A percentile compares a stretch with the other conserved stretches of the same genome.
phyloP scores from a whole-genome alignment of 2,329 filamentous ascomycete genomes.

The Penicillium paneum region DNA sequence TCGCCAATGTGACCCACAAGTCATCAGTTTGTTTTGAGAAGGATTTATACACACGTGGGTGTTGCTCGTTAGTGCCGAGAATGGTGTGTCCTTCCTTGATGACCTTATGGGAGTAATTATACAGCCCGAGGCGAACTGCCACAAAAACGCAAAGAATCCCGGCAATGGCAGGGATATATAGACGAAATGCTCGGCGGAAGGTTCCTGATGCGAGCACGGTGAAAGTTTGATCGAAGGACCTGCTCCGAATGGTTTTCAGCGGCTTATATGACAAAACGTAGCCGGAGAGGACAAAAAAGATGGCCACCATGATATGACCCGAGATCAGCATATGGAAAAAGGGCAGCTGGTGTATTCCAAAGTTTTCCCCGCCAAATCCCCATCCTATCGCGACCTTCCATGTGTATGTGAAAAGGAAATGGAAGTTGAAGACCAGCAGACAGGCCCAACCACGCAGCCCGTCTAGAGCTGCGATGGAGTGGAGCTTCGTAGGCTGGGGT shows the following conservation, averaged over 20 bases:
- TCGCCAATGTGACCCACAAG: constrained; percentile 33
- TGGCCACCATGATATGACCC: constrained; percentile 48
- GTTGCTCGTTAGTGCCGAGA: constrained; percentile 42
- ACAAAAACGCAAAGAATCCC: constrained; percentile 42
- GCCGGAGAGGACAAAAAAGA: constrained; percentile 50
- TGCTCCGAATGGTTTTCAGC: constrained; percentile 38
- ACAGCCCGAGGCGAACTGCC: constrained; percentile 43
- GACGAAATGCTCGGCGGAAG: constrained; percentile 43
- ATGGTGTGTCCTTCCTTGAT: constrained; percentile 39
- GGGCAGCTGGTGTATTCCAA: constrained; percentile 41
- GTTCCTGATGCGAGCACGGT: constrained; percentile 42
- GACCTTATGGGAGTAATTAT: constrained; percentile 38
- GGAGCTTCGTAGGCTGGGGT: constrained; percentile 28
- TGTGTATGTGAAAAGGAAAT: constrained; percentile 46
- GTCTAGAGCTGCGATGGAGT: constrained; percentile 42
- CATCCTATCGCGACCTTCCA: constrained; percentile 41
- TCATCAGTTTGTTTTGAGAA: constrained; percentile 38
- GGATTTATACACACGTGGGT: constrained; percentile 38
- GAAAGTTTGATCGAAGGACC: constrained; percentile 40
- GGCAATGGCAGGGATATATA: constrained; percentile 43
- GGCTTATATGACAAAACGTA: constrained; percentile 48
- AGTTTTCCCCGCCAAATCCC: constrained; percentile 42
- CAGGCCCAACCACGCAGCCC: constrained; percentile 45
- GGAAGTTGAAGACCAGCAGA: constrained; percentile 47
- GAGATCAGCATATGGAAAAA: constrained; percentile 44